A percentile compares a stretch with the other conserved stretches of the same genome.
Conservation (phyloP, 805 yeast species). For the Wickerhamiella musiphila region DNA sequence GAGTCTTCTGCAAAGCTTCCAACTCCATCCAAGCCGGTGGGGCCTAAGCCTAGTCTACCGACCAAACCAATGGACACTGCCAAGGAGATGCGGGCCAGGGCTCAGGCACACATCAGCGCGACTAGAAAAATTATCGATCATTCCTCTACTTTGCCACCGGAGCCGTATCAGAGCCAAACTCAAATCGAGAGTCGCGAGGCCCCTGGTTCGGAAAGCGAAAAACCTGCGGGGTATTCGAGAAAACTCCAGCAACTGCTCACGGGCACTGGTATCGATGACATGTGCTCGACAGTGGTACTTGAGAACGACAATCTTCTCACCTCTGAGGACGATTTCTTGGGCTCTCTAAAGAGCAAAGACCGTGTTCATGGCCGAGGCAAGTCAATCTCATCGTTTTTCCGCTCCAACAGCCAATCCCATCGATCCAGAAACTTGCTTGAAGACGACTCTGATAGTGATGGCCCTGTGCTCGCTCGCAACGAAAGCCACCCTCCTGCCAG, state of each 20-base stretch:
- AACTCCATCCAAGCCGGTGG: not conserved
- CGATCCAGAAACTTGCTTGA: conserved; percentile 4
- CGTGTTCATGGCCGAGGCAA: not conserved
- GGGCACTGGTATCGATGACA: conserved; percentile 21
- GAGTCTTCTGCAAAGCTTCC: not conserved
- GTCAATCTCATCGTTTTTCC: conserved; percentile 1
- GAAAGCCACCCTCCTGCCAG: conserved; percentile 2
- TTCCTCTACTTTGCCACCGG: not conserved
- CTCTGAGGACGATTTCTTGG: conserved; percentile 23
- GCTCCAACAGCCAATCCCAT: not conserved
- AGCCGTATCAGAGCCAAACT: conserved; percentile 1
- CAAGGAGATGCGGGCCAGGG: conserved; percentile 4
- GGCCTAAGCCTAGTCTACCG: not conserved
- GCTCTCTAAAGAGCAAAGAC: conserved; percentile 15
- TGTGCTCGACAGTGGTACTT: conserved; percentile 20
- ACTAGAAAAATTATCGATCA: not conserved
- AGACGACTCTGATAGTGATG: not conserved
- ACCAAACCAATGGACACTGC: conserved; percentile 1
- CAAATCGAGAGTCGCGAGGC: not conserved
- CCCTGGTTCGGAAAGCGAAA: not conserved
- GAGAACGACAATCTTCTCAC: conserved; percentile 17
- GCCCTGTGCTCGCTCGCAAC: conserved; percentile 1
- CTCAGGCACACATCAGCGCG: conserved; percentile 8
- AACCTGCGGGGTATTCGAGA: conserved; percentile 12
- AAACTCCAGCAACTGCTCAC: conserved; percentile 21